Base-by-base conservation (phyloP, 306 rosid genomes). In the Ormosia semicastrata region DNA sequence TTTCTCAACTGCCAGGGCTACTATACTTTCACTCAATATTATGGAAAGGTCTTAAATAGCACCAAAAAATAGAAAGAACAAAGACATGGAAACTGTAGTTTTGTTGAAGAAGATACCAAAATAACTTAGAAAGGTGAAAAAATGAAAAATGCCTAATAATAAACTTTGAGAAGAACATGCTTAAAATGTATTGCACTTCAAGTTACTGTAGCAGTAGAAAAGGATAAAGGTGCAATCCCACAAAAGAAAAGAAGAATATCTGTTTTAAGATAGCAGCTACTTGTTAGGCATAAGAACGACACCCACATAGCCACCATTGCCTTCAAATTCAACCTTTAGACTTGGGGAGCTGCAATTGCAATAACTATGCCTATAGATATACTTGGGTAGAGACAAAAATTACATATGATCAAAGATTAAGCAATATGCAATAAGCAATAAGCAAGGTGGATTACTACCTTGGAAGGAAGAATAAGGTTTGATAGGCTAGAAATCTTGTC, bases 271-370 rank as follows among this genome's bases (percentile, higher is more conserved):
- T 62, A 78, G 49, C 15, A 44, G 29, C 80, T 76, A 95, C 98
- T 98, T 90, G 66, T 88, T 85, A 83, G 97, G 98, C 98, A 93
- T 91, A 63, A 93, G 92, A 85, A 91, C 97, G 2, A 97, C 97
- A 44, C 98, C 95, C 0, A 95, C 98, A 83, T 95, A 98, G 59
- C 98, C 98, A 40, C 98, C 98, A 11, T 87, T 93, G 75, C 97
- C 97, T 88, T 93, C 95, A 85, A 95, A 93, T 54, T 93, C 94
- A 58, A 95, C 97, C 83, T 81, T 93, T 50, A 91, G 85, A 78
- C 98, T 93, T 71, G 98, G 5, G 98, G 98, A 53, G 97, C 98
- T 59, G 98, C 98, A 75, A 93, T 93, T 43, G 97, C 98, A 41
- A 95, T 90, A 82, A 91, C 98, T 75, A 93, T 82, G 78, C 98